Evolutionary conservation across 139 green algal species (phyloP).

Genomic region (Volvox africanus): DNA sequence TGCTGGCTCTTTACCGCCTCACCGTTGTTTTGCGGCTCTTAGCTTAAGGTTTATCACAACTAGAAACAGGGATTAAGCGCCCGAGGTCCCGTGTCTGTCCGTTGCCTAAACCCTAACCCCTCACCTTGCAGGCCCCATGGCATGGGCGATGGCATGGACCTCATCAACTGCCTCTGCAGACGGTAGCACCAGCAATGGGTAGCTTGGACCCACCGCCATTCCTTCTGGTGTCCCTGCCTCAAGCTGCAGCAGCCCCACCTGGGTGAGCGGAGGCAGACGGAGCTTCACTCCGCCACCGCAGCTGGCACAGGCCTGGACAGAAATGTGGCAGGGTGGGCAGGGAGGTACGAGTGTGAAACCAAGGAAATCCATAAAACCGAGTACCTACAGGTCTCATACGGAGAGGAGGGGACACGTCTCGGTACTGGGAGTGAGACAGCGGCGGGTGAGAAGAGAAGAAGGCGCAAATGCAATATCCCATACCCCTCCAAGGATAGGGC

Average conservation of each 20-base stretch:
- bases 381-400: neutral
- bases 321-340: neutral
- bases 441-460: neutral
- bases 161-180: neutral
- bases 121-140: conserved; percentile 28
- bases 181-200: conserved; percentile 40
- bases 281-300: neutral
- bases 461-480: neutral
- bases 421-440: neutral
- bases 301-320: neutral
- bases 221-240: neutral
- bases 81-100: too few species aligned
- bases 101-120: neutral
- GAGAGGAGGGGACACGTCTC: neutral
- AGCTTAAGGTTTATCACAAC: too few species aligned
- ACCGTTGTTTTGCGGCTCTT: too few species aligned
- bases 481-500: neutral
- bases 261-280: neutral
- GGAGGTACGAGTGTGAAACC: neutral
- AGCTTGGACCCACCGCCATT: conserved; percentile 4
- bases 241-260: conserved; percentile 12
- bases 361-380: too few species aligned
- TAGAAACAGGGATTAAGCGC: too few species aligned
- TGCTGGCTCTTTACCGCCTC: too few species aligned
- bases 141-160: neutral